Percentiles rank a stretch among this genome's conserved stretches.
phyloP scores from a whole-genome alignment of 257 asterid species.

The Solanum okadae region DNA sequence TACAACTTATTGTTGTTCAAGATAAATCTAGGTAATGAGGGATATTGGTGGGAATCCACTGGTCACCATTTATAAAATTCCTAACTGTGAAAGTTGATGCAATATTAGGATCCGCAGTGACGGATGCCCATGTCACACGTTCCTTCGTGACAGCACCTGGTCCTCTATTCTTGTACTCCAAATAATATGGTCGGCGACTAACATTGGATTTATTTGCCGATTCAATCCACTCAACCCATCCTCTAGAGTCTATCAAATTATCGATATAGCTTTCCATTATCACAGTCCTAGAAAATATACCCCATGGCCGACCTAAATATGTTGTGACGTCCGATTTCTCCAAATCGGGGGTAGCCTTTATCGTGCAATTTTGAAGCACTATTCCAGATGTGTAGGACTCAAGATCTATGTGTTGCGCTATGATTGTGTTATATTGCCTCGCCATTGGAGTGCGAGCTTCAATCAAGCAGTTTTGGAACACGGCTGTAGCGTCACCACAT shows the following conservation, averaged over 20 bases:
- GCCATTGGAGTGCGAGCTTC: not conserved
- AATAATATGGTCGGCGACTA: not conserved
- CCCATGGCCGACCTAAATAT: slow-evolving; percentile 14
- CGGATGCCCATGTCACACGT: not conserved
- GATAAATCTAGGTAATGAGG: not conserved
- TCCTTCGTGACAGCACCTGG: not conserved
- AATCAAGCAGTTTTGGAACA: slow-evolving; percentile 1
- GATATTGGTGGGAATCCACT: not conserved
- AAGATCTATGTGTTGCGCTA: too few species aligned
- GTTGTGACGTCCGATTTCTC: not conserved
- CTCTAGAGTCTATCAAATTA: not conserved
- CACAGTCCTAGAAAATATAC: not conserved
- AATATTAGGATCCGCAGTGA: not conserved
- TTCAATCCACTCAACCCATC: not conserved
- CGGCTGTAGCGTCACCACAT: not conserved
- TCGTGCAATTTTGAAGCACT: not conserved
- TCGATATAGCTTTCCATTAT: not conserved
- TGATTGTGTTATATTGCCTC: too few species aligned
- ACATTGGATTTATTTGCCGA: not conserved
- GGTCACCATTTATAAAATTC: not conserved
- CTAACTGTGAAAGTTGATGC: not conserved
- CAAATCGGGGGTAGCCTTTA: not conserved
- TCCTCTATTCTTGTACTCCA: not conserved
- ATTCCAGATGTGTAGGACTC: not conserved
- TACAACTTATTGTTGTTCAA: not conserved